These are phyloP conservation scores for Cryptosporidium xiaoi DNA, from an alignment of 169 alveolate genomes.

Conservation along the genomic window DNA sequence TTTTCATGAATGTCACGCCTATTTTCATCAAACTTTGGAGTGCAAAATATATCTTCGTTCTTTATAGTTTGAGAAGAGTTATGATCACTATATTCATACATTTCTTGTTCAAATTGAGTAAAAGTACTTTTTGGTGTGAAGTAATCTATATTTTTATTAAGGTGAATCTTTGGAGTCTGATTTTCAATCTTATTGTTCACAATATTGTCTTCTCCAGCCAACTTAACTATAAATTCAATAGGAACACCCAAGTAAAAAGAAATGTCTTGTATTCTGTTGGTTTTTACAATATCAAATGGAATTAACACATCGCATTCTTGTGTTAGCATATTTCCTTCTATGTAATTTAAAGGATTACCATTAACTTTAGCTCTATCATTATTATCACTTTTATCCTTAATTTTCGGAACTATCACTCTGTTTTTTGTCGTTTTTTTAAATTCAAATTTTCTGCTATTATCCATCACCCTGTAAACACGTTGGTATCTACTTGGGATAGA, in stretches of 20 bases:
- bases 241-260: background rate
- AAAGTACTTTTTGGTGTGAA: slow-evolving; percentile 51
- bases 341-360: no score
- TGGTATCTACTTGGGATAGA: background rate
- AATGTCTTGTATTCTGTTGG: background rate
- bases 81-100: background rate
- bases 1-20: background rate
- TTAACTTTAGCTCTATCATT: no score
- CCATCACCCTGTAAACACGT: background rate
- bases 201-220: background rate
- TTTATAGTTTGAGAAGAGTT: background rate
- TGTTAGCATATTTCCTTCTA: no score
- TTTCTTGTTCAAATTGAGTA: background rate
- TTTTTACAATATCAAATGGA: background rate
- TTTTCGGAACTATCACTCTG: no score
- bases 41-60: background rate
- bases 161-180: background rate
- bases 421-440: background rate
- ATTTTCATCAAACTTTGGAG: slow-evolving; percentile 18
- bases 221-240: background rate
- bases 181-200: background rate
- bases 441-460: background rate
- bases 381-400: no score
- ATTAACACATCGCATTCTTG: background rate
- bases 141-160: background rate